Evolutionary conservation across 768 basidiomycete genomes (phyloP).

Genomic region (Roridomyces roridus): DNA sequence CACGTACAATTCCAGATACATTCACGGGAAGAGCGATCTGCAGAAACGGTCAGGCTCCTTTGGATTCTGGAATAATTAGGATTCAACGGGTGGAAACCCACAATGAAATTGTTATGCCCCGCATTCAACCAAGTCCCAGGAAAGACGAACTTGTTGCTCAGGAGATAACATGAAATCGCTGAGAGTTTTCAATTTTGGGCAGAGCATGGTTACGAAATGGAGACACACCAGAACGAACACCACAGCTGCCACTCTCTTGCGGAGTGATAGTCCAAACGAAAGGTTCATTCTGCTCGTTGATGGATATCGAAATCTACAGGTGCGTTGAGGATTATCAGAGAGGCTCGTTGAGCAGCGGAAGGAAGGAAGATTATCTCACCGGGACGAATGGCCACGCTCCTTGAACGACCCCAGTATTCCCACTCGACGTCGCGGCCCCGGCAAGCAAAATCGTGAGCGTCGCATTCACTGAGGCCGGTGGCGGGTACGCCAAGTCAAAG

Average conservation of each 20-base stretch:
- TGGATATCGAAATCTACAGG: conserved; percentile 24
- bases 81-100: neutral
- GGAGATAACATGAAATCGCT: conserved; percentile 33
- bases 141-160: conserved; percentile 28
- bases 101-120: conserved; percentile 29
- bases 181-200: neutral
- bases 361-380: no score
- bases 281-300: conserved; percentile 5
- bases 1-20: conserved; percentile 23
- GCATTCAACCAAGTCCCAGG: conserved; percentile 26
- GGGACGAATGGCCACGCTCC: conserved; percentile 15
- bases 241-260: conserved; percentile 33
- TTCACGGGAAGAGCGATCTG: conserved; percentile 22
- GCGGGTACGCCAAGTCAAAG: conserved; percentile 25
- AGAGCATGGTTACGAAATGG: no score
- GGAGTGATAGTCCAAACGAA: conserved; percentile 23
- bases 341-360: no score
- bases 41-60: no score
- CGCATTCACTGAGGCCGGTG: conserved; percentile 10
- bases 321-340: conserved; percentile 2
- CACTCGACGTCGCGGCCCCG: conserved; percentile 31
- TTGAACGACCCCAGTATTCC: conserved; percentile 29
- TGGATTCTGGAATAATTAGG: neutral
- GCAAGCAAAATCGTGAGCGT: conserved; percentile 35
- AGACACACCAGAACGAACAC: conserved; percentile 29